phyloP scores from a whole-genome alignment of 805 yeast species.

The Kregervanrija pseudodelftensis region DNA sequence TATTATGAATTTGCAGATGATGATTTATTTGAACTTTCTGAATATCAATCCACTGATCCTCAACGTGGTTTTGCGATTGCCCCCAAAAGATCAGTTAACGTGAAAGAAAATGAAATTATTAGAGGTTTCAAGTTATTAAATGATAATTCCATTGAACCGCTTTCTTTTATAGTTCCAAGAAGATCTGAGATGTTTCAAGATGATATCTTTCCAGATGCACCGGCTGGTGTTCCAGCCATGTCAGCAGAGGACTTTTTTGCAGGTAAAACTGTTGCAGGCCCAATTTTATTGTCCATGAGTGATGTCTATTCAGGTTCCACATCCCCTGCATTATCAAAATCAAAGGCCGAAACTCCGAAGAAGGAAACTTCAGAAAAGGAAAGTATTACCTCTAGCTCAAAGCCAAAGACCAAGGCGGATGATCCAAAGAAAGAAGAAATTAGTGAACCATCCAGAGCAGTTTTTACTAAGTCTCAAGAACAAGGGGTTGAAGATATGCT shows the following conservation, averaged over 20 bases:
- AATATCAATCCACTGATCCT: slow-evolving; percentile 81
- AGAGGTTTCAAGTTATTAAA: slow-evolving; percentile 81
- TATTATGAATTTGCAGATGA: slow-evolving; percentile 87
- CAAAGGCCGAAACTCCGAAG: slow-evolving; percentile 23
- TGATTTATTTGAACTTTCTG: slow-evolving; percentile 76
- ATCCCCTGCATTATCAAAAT: slow-evolving; percentile 41
- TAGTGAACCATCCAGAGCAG: slow-evolving; percentile 9
- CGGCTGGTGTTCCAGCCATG: slow-evolving; percentile 71
- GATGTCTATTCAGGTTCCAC: slow-evolving; percentile 71
- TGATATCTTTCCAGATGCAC: slow-evolving; percentile 89
- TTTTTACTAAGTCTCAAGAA: slow-evolving; percentile 23
- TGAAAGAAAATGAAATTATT: slow-evolving; percentile 78
- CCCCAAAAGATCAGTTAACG: slow-evolving; percentile 75
- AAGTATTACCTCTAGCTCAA: neutral
- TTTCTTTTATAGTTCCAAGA: slow-evolving; percentile 90
- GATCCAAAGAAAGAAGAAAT: slow-evolving; percentile 5
- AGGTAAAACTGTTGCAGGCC: slow-evolving; percentile 80
- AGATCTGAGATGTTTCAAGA: slow-evolving; percentile 87
- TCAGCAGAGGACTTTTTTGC: slow-evolving; percentile 70
- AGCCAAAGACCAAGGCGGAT: neutral
- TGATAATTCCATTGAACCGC: slow-evolving; percentile 80
- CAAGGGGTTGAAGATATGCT: slow-evolving; percentile 42
- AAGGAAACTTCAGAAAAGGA: neutral
- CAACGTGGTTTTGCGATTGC: slow-evolving; percentile 93
- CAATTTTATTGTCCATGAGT: slow-evolving; percentile 69